Evolutionary conservation across 2,329 filamentous ascomycete species (phyloP), one percentile per base, ranked within the genome.

Genomic region (Epichloe amarillans): DNA sequence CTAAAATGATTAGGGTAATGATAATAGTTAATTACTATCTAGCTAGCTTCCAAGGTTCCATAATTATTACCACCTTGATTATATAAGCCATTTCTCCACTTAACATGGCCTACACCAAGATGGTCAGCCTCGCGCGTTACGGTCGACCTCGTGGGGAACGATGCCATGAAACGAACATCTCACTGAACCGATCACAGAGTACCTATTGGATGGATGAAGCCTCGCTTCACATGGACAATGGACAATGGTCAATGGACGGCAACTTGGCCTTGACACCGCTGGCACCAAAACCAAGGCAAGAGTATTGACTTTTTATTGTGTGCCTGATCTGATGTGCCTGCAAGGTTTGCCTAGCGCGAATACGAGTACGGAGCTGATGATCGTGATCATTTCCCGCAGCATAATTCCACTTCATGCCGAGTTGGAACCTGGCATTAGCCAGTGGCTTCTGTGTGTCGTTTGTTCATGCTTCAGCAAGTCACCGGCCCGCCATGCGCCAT

Each of bases 401-500:
- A 41, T 23, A 35, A 33, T 33, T n/a, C 19, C 19, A 15, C 30
- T 50, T 40, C 23, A 40, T 42, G 44, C 26, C 23, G 7, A 19
- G n/a, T n/a, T 6, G 21, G 46, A 43, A 21, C 10, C 33, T 40
- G 43, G 12, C n/a, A 51, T 41, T n/a, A 37, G 33, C 14, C n/a
- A 47, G 49, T 46, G 44, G 43, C 8, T 33, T 30, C 17, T 23
- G 43, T 37, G 12, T 5, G 43, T 5, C 12, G 33, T n/a, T n/a
- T 17, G 19, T 50, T 47, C 35, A 53, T 52, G 50, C 48, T 47
- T 41, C 30, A 38, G 12, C 15, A 42, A 42, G 30, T 17, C 17
- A 49, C 23, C 14, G 33, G n/a, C 30, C 45, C 17, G 46, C 26
- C 33, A 33, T 41, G 38, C 42, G 26, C 10, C 33, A 33, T 41